Evolutionary conservation across 2,329 filamentous ascomycete genomes (phyloP).

Genomic region (Trichoderma sp.): DNA sequence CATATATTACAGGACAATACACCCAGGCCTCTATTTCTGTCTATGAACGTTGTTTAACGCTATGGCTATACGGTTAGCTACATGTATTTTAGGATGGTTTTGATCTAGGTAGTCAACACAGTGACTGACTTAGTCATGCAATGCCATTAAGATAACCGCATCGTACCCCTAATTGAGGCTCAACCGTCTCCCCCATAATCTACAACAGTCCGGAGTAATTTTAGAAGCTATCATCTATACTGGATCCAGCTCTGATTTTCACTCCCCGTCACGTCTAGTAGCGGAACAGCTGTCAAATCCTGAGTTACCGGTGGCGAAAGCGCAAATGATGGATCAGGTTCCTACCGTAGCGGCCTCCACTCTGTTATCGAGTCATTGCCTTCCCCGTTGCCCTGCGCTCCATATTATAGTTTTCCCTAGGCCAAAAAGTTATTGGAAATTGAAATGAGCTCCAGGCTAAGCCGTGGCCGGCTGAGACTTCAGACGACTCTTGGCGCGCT

Average conservation of each 20-base stretch:
- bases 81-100: too few relatives aligned
- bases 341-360: conserved; percentile 8
- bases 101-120: background rate
- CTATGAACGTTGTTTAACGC: background rate
- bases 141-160: background rate
- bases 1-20: background rate
- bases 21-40: background rate
- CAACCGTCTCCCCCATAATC: background rate
- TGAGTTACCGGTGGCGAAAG: conserved; percentile 1
- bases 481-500: background rate
- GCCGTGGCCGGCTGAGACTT: conserved; percentile 13
- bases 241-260: background rate
- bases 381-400: conserved; percentile 14
- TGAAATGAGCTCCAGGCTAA: conserved; percentile 16
- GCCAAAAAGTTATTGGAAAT: conserved; percentile 8
- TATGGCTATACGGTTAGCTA: background rate
- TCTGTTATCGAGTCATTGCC: conserved; percentile 19
- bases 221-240: background rate
- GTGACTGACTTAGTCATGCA: background rate
- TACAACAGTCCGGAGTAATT: background rate
- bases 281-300: background rate
- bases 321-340: conserved; percentile 5
- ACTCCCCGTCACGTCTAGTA: background rate
- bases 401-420: background rate
- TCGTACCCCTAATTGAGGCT: background rate